A percentile compares a stretch with the other conserved stretches of the same genome.
Evolutionary conservation across 2,329 filamentous ascomycete species (phyloP).

Genomic region (Tolypocladium nubicola): DNA sequence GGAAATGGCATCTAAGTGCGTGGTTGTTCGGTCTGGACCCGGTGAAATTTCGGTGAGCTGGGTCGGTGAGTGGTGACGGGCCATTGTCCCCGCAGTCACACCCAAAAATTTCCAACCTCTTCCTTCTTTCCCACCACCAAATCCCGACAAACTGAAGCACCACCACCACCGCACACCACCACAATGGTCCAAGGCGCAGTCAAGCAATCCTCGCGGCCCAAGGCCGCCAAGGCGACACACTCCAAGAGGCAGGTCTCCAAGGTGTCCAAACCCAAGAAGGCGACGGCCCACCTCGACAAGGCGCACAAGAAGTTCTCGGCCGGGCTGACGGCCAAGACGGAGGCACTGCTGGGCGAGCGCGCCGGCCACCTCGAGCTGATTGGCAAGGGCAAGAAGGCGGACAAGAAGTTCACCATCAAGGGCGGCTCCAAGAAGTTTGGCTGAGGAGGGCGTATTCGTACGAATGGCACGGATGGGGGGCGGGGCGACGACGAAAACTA

Average conservation of each 20-base stretch:
- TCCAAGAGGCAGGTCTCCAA: slow-evolving; percentile 33
- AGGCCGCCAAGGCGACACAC: slow-evolving; percentile 28
- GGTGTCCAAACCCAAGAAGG: slow-evolving; percentile 37
- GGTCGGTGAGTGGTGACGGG: neutral
- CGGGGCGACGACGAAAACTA: neutral
- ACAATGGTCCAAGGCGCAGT: slow-evolving; percentile 44
- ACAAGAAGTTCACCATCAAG: slow-evolving; percentile 28
- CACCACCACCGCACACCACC: neutral
- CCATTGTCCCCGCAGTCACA: neutral
- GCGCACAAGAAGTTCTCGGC: slow-evolving; percentile 43
- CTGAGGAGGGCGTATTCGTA: slow-evolving; percentile 23
- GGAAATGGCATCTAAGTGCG: too few species aligned
- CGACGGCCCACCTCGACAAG: slow-evolving; percentile 38
- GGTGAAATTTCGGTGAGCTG: neutral
- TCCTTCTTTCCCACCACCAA: neutral
- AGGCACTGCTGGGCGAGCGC: slow-evolving; percentile 46
- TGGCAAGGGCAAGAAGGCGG: slow-evolving; percentile 41
- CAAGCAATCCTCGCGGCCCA: slow-evolving; percentile 34
- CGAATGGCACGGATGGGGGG: neutral
- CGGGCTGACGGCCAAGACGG: slow-evolving; percentile 43
- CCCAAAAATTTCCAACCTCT: neutral
- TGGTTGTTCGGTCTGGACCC: neutral
- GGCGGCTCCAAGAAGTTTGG: slow-evolving; percentile 47
- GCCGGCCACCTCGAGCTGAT: slow-evolving; percentile 51
- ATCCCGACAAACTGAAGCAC: neutral